Evolutionary conservation across 768 basidiomycete genomes (phyloP).

Genomic region (Boletus insuetus): DNA sequence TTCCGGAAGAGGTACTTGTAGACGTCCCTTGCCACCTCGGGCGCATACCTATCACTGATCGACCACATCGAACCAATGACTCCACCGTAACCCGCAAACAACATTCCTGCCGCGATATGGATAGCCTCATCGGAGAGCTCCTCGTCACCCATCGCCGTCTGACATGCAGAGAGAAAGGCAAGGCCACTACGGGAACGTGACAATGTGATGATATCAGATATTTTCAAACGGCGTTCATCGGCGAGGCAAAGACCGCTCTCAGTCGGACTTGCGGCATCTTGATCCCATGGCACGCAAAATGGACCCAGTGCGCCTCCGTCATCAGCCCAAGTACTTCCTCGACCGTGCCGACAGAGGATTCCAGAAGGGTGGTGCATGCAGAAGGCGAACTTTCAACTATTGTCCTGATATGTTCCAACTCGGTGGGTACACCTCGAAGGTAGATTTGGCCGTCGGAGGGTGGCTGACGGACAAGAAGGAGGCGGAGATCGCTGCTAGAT

Average conservation of each 20-base stretch:
- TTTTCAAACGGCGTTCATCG: neutral
- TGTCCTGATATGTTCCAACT: constrained; percentile 22
- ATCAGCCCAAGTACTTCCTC: neutral
- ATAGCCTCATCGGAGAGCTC: no score
- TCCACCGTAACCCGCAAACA: no score
- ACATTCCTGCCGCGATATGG: no score
- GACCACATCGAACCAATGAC: no score
- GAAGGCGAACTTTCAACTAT: neutral
- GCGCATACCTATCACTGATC: no score
- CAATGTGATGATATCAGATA: neutral
- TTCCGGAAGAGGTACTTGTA: no score
- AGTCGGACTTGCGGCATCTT: no score
- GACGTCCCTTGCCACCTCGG: no score
- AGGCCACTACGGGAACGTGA: neutral
- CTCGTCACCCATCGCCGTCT: no score
- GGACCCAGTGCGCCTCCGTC: neutral
- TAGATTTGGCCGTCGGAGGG: neutral
- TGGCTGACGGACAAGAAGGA: neutral
- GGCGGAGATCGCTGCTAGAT: neutral
- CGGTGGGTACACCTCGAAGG: constrained; percentile 11
- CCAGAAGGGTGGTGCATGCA: neutral
- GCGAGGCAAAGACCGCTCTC: no score
- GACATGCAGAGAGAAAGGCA: no score
- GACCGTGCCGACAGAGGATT: neutral
- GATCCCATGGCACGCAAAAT: neutral